Conservation (phyloP, 2,329 filamentous ascomycete species). For the Calonectria multiphialidica region DNA sequence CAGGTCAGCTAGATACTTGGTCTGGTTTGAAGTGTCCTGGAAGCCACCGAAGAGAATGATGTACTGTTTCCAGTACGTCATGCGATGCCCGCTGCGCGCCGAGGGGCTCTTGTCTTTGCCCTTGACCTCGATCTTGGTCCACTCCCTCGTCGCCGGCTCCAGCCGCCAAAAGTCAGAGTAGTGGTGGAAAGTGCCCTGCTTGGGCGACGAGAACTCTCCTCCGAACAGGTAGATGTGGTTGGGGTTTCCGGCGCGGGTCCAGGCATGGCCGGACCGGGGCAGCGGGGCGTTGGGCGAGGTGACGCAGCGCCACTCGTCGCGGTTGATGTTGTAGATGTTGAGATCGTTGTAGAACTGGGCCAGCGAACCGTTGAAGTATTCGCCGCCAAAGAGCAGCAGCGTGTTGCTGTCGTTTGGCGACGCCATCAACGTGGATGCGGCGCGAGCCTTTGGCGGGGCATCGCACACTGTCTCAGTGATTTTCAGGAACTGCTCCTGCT, state of each 20-base stretch:
- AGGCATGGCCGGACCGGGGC: conserved; percentile 92
- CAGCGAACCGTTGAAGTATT: conserved; percentile 93
- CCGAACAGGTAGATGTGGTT: conserved; percentile 93
- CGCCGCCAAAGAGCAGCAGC: conserved; percentile 91
- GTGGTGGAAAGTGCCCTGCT: conserved; percentile 98
- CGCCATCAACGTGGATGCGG: conserved; percentile 85
- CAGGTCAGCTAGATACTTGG: conserved; percentile 91
- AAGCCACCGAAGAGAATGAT: conserved; percentile 97
- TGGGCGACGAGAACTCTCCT: conserved; percentile 95
- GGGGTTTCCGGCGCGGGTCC: conserved; percentile 89
- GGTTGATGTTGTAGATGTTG: conserved; percentile 80
- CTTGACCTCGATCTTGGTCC: conserved; percentile 86
- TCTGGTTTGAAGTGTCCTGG: conserved; percentile 95
- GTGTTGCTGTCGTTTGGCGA: conserved; percentile 90
- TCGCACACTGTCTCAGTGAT: conserved; percentile 84
- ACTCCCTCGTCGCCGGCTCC: conserved; percentile 86
- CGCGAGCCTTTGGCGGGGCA: conserved; percentile 80
- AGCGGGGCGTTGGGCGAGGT: conserved; percentile 93
- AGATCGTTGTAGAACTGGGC: conserved; percentile 79
- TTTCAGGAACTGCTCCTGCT: conserved; percentile 94
- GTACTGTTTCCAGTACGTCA: conserved; percentile 98
- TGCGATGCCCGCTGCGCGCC: conserved; percentile 90
- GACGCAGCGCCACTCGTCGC: conserved; percentile 90
- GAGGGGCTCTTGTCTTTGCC: conserved; percentile 84
- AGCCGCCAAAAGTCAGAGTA: conserved; percentile 99